Evolutionary conservation across 148 eudicot genomes (phyloP).

Genomic region (Cornus suecica): DNA sequence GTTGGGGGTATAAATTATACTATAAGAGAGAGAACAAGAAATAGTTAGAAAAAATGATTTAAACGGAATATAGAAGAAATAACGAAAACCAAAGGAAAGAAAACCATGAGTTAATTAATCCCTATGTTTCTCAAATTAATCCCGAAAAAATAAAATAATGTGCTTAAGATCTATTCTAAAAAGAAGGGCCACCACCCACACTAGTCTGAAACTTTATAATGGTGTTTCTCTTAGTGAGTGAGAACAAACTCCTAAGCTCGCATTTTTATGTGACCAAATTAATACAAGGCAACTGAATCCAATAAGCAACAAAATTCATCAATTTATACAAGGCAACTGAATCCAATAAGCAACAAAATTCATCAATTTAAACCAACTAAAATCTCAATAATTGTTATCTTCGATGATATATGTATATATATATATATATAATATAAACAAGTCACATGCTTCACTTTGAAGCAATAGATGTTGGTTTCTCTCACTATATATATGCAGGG

Average conservation of each 20-base stretch:
- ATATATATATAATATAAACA: neutral
- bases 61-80: too few relatives aligned
- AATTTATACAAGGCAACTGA: neutral
- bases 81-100: neutral
- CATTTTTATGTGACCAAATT: conserved; percentile 12
- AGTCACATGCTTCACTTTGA: conserved; percentile 14
- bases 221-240: neutral
- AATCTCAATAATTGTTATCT: too few relatives aligned
- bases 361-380: neutral
- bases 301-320: neutral
- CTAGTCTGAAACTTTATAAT: neutral
- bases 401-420: too few relatives aligned
- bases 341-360: neutral
- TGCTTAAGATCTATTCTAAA: conserved; percentile 18
- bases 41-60: too few relatives aligned
- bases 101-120: conserved; percentile 20
- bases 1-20: too few relatives aligned
- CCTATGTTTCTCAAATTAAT: conserved; percentile 24
- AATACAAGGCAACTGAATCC: neutral
- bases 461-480: conserved; percentile 23
- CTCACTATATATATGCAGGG: neutral
- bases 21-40: neutral
- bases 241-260: conserved; percentile 7
- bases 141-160: conserved; percentile 13
- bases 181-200: conserved; percentile 15